These are phyloP conservation scores for Lyophyllum atratum DNA, from an alignment of 768 basidiomycete genomes.

Conservation along the genomic window DNA sequence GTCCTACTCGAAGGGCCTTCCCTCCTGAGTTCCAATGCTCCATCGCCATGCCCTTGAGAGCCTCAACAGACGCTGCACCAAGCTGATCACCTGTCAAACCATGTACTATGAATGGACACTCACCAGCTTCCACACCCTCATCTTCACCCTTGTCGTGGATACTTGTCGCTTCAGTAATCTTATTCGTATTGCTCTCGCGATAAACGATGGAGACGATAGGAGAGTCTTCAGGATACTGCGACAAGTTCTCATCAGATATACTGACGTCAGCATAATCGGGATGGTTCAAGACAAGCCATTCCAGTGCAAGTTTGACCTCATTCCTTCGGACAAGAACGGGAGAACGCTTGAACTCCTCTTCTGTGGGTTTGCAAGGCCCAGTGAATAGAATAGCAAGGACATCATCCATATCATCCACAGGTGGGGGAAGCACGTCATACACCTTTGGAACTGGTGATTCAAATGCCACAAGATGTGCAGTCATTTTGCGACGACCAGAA, in stretches of 20 bases:
- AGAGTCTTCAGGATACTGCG: constrained; percentile 20
- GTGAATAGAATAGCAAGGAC: constrained; percentile 29
- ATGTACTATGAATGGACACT: constrained; percentile 39
- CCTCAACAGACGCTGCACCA: constrained; percentile 11
- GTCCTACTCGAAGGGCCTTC: constrained; percentile 30
- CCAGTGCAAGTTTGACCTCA: constrained; percentile 24
- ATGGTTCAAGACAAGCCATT: constrained; percentile 38
- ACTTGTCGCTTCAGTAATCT: not conserved
- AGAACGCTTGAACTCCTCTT: constrained; percentile 26
- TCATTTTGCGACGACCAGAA: constrained; percentile 26
- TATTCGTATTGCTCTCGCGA: not conserved
- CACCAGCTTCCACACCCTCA: constrained; percentile 24
- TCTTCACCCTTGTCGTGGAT: constrained; percentile 11
- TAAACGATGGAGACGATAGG: constrained; percentile 27
- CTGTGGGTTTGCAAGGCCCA: constrained; percentile 24
- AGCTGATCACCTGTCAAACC: constrained; percentile 29
- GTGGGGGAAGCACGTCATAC: constrained; percentile 27
- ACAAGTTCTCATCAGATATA: constrained; percentile 27
- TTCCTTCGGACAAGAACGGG: constrained; percentile 32
- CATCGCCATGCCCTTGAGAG: constrained; percentile 23
- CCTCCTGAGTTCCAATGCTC: constrained; percentile 13
- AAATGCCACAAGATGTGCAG: constrained; percentile 31
- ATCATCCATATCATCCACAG: not conserved
- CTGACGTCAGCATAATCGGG: constrained; percentile 29
- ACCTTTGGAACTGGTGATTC: constrained; percentile 25